Base-by-base conservation (phyloP, 345 rosid genomes). In the Dimocarpus longan region DNA sequence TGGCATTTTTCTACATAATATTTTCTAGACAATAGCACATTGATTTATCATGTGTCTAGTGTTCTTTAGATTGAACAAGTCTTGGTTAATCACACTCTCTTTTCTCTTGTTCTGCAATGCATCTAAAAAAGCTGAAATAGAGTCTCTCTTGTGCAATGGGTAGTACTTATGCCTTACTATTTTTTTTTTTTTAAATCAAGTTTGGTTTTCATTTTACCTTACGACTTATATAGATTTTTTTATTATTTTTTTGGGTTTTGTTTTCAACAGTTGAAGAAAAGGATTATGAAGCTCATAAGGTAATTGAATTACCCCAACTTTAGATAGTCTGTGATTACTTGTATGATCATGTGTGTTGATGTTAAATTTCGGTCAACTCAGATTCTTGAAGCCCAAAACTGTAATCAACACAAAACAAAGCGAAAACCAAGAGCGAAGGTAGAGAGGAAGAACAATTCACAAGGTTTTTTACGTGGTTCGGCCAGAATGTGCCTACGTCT, bases 271-370 rank as follows among this genome's bases (percentile, higher is more conserved):
- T 95, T 82, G 88, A 88, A 59, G 89, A 82, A 56, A 90, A 89
- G 48, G 87, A 77, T 78, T 91, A 90, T 81, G 90, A 93, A 83
- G 88, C 88, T 68, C 81, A 91, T 88, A 93, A 93, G 99, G 98
- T 95, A 88, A 79, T 59, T 21, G 11, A 43, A 3, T 52, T 52
- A 43, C 42, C 9, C 39, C n/a, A 50, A 37, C 18, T 12, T 52
- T 37, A 50, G 65, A 60, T 50, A 57, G 32, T 6, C 22, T 66
- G 71, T 50, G 28, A 50, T 44, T 75, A 26, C 21, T 46, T 64
- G 60, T 12, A n/a, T 52, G 44, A 24, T 43, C 71, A 32, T 18
- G 3, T 68, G 22, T 19, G 40, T 3, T n/a, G n/a, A n/a, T n/a
- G n/a, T n/a, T n/a, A n/a, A n/a, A n/a, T n/a, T n/a, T n/a, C n/a